These are phyloP conservation scores for Yamadazyma triangularis DNA, from an alignment of 1,139 yeast species.

Conservation along the genomic window DNA sequence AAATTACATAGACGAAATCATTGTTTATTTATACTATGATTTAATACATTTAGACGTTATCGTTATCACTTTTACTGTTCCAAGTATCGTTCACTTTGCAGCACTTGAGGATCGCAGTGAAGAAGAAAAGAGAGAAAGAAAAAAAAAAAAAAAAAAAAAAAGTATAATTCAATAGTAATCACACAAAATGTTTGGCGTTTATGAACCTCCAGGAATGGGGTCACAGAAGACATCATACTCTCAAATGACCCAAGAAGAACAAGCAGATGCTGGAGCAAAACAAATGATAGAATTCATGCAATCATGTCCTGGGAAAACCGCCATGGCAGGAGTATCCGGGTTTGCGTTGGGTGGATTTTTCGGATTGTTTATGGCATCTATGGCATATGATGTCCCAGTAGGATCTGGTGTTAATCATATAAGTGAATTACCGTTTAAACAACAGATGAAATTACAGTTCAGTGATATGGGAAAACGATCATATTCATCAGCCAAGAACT, in stretches of 20 bases:
- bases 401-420: constrained; percentile 55
- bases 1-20: too few species aligned
- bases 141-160: too few species aligned
- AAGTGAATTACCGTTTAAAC: constrained; percentile 83
- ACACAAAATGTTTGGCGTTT: constrained; percentile 16
- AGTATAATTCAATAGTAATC: not conserved
- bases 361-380: constrained; percentile 94
- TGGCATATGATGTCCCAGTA: constrained; percentile 79
- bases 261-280: constrained; percentile 85
- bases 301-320: constrained; percentile 93
- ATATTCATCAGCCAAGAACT: constrained; percentile 84
- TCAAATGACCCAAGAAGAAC: constrained; percentile 88
- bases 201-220: constrained; percentile 15
- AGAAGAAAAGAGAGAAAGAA: too few species aligned
- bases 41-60: too few species aligned
- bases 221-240: constrained; percentile 36
- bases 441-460: constrained; percentile 89
- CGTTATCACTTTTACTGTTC: too few species aligned
- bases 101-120: too few species aligned
- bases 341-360: constrained; percentile 94
- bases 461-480: constrained; percentile 89
- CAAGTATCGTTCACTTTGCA: too few species aligned
- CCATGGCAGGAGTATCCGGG: constrained; percentile 90
- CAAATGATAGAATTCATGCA: constrained; percentile 81
- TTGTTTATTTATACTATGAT: too few species aligned